Evolutionary conservation across 2,329 filamentous ascomycete species (phyloP), one percentile per base, ranked within the genome.

Genomic region (Stagonosporopsis vannaccii): DNA sequence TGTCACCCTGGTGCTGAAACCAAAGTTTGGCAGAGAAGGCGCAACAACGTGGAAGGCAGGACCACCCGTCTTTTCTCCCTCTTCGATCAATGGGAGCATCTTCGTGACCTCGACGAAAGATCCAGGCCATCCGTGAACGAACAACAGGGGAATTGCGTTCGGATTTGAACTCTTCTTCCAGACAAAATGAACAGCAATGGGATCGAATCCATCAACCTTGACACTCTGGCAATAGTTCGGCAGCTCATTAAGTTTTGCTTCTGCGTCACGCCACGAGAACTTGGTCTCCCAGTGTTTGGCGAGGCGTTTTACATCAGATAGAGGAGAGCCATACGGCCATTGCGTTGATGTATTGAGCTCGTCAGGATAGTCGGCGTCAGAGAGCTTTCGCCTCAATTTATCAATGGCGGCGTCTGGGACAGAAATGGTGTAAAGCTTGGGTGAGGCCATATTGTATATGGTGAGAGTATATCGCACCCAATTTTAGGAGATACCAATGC

Each of bases 41-140:
- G 79, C 84, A 0, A 86, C 77, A 28, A 85, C 70, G 61, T 84
- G 75, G 65, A 86, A 85, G 2, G 79, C 75, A 0, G 83, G 81
- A 8, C 75, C 74, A 5, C 65, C 68, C 4, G 70, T 64, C n/a
- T 64, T 66, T 13, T 71, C 68, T 13, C 62, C 61, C 6, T 61
- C 42, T 41, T 59, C 50, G 9, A 86, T 71, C 2, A 80, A 61
- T 1, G 75, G 71, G 0, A 92, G 77, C 41, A 91, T 76, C 66
- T 89, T 90, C 19, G 77, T 74, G 2, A 85, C 86, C 74, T 91
- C 88, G 42, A 89, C 69, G 68, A 90, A 90, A 60, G 84, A 87
- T 1, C 89, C 89, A 0, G 89, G 89, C 85, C 86, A 90, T 13
- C 87, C 87, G 68, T 90, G 88, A n/a, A 81, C 79, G 69, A 91